Evolutionary conservation across 2,329 filamentous ascomycete species (phyloP).

Genomic region (Aspergillus nomiae): DNA sequence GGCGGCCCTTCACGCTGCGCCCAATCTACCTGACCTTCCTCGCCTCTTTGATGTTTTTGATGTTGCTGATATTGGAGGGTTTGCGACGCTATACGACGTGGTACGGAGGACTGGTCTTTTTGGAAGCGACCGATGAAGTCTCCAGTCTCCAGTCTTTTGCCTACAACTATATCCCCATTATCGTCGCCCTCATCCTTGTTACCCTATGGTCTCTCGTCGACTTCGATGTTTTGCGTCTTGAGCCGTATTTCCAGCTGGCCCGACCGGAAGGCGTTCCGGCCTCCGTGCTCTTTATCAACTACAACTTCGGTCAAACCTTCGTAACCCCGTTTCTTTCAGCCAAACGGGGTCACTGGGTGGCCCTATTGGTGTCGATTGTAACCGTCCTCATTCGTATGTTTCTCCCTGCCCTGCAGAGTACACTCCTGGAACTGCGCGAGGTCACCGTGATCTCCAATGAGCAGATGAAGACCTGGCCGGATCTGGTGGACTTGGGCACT

Average conservation of each 20-base stretch:
- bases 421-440: slow-evolving; percentile 33
- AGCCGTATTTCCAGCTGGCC: slow-evolving; percentile 50
- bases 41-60: slow-evolving; percentile 24
- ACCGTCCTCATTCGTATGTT: slow-evolving; percentile 36
- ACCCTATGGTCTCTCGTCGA: slow-evolving; percentile 53
- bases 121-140: slow-evolving; percentile 31
- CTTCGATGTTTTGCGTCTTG: slow-evolving; percentile 53
- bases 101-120: slow-evolving; percentile 32
- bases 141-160: slow-evolving; percentile 31
- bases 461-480: slow-evolving; percentile 32
- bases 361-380: slow-evolving; percentile 34
- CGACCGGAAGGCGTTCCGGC: slow-evolving; percentile 35
- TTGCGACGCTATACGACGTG: slow-evolving; percentile 33
- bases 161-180: slow-evolving; percentile 46
- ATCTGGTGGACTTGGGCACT: slow-evolving; percentile 27
- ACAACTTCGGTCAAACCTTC: slow-evolving; percentile 40
- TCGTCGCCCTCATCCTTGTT: slow-evolving; percentile 49
- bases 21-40: slow-evolving; percentile 30
- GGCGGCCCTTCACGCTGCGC: slow-evolving; percentile 37
- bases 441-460: slow-evolving; percentile 24
- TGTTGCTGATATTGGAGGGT: slow-evolving; percentile 30
- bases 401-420: slow-evolving; percentile 35
- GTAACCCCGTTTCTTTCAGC: slow-evolving; percentile 35
- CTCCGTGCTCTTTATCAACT: slow-evolving; percentile 37
- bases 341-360: slow-evolving; percentile 35